Percentiles rank a stretch among this genome's conserved stretches.
These are phyloP conservation scores for Eurotiales sp. DNA, from an alignment of 2,329 filamentous ascomycete genomes.

Conservation along the genomic window DNA sequence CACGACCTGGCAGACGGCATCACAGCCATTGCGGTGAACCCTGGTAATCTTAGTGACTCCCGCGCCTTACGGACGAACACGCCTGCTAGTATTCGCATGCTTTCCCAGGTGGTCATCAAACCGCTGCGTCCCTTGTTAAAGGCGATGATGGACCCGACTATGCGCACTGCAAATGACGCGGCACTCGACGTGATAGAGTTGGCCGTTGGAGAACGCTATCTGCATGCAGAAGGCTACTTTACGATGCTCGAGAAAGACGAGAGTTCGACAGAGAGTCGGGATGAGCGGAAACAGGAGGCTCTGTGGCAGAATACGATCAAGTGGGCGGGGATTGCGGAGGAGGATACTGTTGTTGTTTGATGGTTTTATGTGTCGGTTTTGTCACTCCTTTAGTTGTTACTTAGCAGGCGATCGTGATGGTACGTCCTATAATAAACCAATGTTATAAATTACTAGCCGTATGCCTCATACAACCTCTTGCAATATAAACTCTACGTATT, in stretches of 20 bases:
- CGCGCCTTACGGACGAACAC: conserved; percentile 34
- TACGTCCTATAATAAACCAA: too few relatives aligned
- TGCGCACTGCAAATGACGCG: conserved; percentile 29
- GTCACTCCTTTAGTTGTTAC: too few relatives aligned
- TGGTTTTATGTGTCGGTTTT: too few relatives aligned
- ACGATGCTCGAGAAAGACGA: conserved; percentile 26
- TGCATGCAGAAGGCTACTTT: conserved; percentile 34
- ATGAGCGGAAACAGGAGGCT: conserved; percentile 27
- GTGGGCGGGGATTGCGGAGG: conserved; percentile 25
- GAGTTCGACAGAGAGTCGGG: conserved; percentile 28
- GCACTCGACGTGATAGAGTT: conserved; percentile 29
- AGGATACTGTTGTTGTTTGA: conserved; percentile 19
- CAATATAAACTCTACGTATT: too few relatives aligned
- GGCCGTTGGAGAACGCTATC: conserved; percentile 23
- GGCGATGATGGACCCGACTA: conserved; percentile 23
- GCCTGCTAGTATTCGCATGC: conserved; percentile 20
- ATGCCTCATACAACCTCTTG: too few relatives aligned
- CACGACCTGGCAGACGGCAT: conserved; percentile 18
- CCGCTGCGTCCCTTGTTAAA: conserved; percentile 27
- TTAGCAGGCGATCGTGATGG: too few relatives aligned
- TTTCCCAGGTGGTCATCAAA: conserved; percentile 26
- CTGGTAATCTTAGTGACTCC: conserved; percentile 36
- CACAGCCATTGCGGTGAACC: conserved; percentile 31
- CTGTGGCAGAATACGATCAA: conserved; percentile 34
- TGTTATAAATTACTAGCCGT: too few relatives aligned